A percentile compares a stretch with the other conserved stretches of the same genome.
Evolutionary conservation across 2,329 filamentous ascomycete genomes (phyloP).

Genomic region (Cadophora malorum): DNA sequence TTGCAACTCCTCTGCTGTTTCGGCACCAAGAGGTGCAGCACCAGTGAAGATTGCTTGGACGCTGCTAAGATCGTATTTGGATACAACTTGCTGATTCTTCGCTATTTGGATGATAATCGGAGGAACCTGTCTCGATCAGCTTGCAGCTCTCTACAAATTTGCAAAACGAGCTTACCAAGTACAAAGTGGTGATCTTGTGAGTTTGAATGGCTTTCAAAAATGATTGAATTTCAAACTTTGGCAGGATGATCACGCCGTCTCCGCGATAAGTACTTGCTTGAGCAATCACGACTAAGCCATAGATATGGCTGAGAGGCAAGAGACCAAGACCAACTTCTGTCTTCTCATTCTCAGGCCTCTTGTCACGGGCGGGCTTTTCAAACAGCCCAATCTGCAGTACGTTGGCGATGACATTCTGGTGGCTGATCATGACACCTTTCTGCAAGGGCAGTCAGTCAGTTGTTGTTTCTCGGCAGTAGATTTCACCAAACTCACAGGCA

Average conservation of each 20-base stretch:
- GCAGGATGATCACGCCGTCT: conserved; percentile 74
- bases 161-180: conserved; percentile 58
- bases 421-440: conserved; percentile 89
- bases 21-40: conserved; percentile 77
- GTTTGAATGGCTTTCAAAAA: conserved; percentile 69
- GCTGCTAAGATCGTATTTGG: conserved; percentile 74
- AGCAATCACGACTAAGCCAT: conserved; percentile 74
- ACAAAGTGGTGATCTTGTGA: conserved; percentile 72
- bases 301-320: conserved; percentile 89
- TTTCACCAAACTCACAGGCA: conserved; percentile 64
- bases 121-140: conserved; percentile 62
- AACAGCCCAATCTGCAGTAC: conserved; percentile 54
- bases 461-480: not conserved
- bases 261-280: conserved; percentile 72
- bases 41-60: conserved; percentile 73
- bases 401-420: conserved; percentile 83
- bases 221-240: conserved; percentile 75
- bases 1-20: conserved; percentile 70
- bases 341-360: conserved; percentile 49
- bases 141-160: not conserved
- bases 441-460: conserved; percentile 19
- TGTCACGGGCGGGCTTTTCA: conserved; percentile 56
- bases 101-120: conserved; percentile 82
- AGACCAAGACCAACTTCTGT: conserved; percentile 63
- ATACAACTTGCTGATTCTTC: conserved; percentile 64